Evolutionary conservation across 257 asterid genomes (phyloP), one percentile per base, ranked within the genome.

Genomic region (Solanum appendiculatum): DNA sequence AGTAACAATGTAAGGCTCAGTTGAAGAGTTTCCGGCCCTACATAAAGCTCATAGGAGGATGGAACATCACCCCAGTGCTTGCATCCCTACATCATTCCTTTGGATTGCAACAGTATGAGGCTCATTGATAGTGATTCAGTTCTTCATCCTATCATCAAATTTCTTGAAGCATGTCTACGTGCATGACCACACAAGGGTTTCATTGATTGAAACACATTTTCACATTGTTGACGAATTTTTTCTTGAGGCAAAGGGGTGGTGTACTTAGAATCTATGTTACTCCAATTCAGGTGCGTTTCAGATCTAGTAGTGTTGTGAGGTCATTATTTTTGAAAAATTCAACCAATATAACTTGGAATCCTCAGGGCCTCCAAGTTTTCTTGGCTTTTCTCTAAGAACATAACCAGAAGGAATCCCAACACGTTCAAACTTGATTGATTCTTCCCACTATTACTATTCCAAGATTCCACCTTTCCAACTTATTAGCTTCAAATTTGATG

Each of bases 71-170:
- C 82, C 83, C 2, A 83, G 87, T 15, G 83, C 98, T 54, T 91
- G 91, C 56, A 94, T 93, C 48, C 98, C 99, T 1, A 89, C 90
- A 42, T 94, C 98, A 74, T 88, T 96, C 20, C 98, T 99, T 85
- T 95, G 95, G 6, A 93, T 90, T 5, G 95, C 82, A 13, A 94
- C 85, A 1, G 95, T 92, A 74, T 93, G 97, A 1, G 97, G 99
- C 93, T 97, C 98, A 58, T 96, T 97, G 88, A 97, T 91, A 10
- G 98, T 97, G 88, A 97, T 96, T 98, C 98, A 96, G 7, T 95
- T 54, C 94, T 97, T 97, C 88, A 96, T 97, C 4, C 96, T 87
- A 42, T 95, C 98, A 0, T 98, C 99, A 80, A 95, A 97, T 74
- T 88, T 92, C 89, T 91, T 91, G 68, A 94, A 97, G 87, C 99